These are phyloP conservation scores for Obelidium mucronatum DNA, from an alignment of 192 early-diverging fungal genomes.

Conservation along the genomic window DNA sequence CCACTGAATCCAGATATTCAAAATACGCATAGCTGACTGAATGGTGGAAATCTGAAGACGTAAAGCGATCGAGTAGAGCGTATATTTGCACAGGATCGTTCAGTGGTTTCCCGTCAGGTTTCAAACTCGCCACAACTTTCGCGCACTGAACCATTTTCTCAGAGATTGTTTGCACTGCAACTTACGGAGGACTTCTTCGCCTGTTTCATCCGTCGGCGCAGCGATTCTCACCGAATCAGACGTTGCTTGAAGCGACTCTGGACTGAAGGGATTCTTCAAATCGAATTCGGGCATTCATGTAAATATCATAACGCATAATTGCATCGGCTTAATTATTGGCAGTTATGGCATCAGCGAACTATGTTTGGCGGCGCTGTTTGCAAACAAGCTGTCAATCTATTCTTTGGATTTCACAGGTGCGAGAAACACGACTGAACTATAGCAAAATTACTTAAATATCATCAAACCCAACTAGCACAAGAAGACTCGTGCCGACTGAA, in stretches of 20 bases:
- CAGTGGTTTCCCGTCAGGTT: too few relatives aligned
- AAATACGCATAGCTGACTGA: background rate
- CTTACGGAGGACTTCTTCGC: background rate
- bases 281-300: constrained; percentile 6
- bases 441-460: background rate
- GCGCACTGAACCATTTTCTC: too few relatives aligned
- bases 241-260: background rate
- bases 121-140: too few relatives aligned
- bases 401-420: too few relatives aligned
- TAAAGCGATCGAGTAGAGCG: too few relatives aligned
- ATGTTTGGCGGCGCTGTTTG: background rate
- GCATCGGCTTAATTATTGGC: background rate
- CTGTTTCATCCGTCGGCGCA: background rate
- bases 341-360: background rate
- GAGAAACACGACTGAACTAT: too few relatives aligned
- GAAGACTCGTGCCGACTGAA: background rate
- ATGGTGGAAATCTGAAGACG: too few relatives aligned
- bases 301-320: background rate
- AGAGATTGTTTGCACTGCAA: constrained; percentile 5
- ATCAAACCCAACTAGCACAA: too few relatives aligned
- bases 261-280: background rate
- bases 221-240: background rate
- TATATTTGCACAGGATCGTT: too few relatives aligned
- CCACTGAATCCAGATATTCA: background rate
- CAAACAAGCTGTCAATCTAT: background rate